A percentile compares a stretch with the other conserved stretches of the same genome.
phyloP scores from a whole-genome alignment of 1,284 basidiomycete species.

The Apiotrichum porosum region DNA sequence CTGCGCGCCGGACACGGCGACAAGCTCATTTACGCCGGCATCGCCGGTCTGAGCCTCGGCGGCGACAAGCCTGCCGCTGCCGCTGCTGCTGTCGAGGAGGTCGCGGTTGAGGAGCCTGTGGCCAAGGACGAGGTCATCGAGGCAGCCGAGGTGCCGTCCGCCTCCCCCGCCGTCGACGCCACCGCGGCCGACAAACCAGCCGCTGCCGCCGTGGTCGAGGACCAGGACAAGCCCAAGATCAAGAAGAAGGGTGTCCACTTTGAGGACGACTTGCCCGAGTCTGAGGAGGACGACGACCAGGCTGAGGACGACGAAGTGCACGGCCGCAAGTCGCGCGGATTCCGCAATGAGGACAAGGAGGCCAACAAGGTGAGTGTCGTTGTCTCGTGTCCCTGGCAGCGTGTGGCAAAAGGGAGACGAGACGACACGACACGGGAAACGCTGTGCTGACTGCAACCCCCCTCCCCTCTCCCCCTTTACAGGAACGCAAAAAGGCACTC shows the following conservation, averaged over 20 bases:
- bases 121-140: slow-evolving; percentile 8
- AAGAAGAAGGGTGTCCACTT: slow-evolving; percentile 14
- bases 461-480: too few species aligned
- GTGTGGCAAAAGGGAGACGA: too few species aligned
- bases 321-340: slow-evolving; percentile 66
- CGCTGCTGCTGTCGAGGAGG: slow-evolving; percentile 3
- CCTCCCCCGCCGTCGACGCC: too few species aligned
- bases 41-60: slow-evolving; percentile 64
- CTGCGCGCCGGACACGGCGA: slow-evolving; percentile 64
- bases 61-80: slow-evolving; percentile 13
- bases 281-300: slow-evolving; percentile 41
- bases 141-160: background rate
- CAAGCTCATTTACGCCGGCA: slow-evolving; percentile 75
- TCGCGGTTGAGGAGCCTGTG: slow-evolving; percentile 1
- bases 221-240: background rate
- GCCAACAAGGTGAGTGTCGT: slow-evolving; percentile 75
- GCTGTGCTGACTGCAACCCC: background rate
- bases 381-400: too few species aligned
- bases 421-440: too few species aligned
- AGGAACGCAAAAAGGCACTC: slow-evolving; percentile 83
- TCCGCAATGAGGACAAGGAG: slow-evolving; percentile 86
- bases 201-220: background rate
- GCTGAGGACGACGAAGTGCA: slow-evolving; percentile 48
- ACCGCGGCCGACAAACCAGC: background rate
- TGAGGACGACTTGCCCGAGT: slow-evolving; percentile 18